Evolutionary conservation across 345 rosid species (phyloP).

Genomic region (Salix exigua): DNA sequence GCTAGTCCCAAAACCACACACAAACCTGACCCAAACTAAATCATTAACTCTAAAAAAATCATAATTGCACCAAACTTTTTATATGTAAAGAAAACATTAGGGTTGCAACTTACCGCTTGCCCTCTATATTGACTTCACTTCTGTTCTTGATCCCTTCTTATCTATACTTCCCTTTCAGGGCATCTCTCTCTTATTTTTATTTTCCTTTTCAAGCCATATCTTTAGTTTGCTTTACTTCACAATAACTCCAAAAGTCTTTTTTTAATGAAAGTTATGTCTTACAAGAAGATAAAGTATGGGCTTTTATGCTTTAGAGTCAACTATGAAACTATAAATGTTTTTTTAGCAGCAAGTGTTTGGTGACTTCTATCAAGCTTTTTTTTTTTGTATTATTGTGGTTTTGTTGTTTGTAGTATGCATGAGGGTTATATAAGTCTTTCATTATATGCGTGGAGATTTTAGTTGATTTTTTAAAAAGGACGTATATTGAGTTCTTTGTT

Average conservation of each 20-base stretch:
- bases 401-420: not conserved
- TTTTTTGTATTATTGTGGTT: no score
- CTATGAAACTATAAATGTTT: constrained; percentile 24
- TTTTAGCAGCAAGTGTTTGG: not conserved
- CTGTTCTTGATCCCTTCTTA: no score
- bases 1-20: no score
- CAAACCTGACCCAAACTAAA: no score
- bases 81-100: no score
- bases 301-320: constrained; percentile 38
- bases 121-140: no score
- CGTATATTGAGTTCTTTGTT: not conserved
- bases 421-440: not conserved
- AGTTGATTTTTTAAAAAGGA: not conserved
- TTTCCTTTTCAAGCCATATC: not conserved
- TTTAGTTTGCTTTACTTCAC: constrained; percentile 11
- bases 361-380: not conserved
- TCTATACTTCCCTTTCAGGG: constrained; percentile 15
- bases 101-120: no score
- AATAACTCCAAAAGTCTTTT: constrained; percentile 12
- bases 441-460: not conserved
- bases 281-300: constrained; percentile 36
- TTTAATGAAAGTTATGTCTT: not conserved
- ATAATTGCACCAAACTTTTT: no score
- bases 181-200: not conserved
- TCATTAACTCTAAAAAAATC: no score